Evolutionary conservation across 176 grass and related monocot species (phyloP), one percentile per base, ranked within the genome.

Genomic region (Triticum dicoccoides): DNA sequence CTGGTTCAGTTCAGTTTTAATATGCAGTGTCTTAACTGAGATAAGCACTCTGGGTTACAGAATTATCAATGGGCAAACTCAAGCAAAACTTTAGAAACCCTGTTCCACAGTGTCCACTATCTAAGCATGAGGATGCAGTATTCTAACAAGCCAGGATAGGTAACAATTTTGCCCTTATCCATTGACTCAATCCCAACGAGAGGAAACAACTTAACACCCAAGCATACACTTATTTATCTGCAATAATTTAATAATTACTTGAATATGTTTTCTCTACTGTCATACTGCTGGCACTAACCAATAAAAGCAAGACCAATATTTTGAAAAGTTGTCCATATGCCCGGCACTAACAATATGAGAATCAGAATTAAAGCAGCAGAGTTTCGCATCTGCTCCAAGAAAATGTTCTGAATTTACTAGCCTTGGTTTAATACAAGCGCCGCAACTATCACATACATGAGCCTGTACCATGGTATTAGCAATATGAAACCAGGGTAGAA

Each of bases 401-500:
- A 59, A 61, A 45, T 58, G 45, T 51, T 25, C 82, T 42, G 15
- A 42, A 87, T 75, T 25, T 54, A 38, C 23, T 35, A 77, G 71
- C 4, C 34, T 44, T 30, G 35, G 37, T 65, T 59, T 12, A 42
- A 86, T 61, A 61, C 76, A 8, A 33, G 58, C 8, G 18, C 4
- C 11, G 58, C 35, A 69, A 59, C 25, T 24, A 56, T 39, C 61
- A 82, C 6, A 24, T 29, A 78, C 59, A 88, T 59, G 34, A 63
- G 6, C 18, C 12, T 58, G 13, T 73, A 65, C 45, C 15, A 8
- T 74, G 5, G 76, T 76, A 79, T 86, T 86, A 79, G 68, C n/a
- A 61, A 73, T 12, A 73, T 61, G 34, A 56, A 80, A 86, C 34
- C 39, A 62, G 47, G 45, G 52, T 64, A 73, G 21, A 63, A 29